Evolutionary conservation across 1,139 yeast genomes (phyloP), one percentile per base, ranked within the genome.

Genomic region (Pneumocystis carinii): DNA sequence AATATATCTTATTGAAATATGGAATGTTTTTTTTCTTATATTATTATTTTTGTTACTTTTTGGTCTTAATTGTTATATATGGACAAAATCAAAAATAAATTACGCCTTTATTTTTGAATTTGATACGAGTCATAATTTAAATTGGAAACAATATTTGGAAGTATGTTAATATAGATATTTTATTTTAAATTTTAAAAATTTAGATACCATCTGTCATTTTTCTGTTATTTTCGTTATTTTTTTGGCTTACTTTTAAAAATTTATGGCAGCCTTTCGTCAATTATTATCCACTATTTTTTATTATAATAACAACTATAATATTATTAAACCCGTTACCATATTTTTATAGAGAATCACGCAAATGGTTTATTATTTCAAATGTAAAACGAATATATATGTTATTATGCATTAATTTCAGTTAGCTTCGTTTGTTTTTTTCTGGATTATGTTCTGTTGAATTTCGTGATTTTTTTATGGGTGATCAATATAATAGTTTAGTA

Each of bases 391-490:
- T 17, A 41, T 41, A 41, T 12, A 17, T 41, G 4, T 17, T 41
- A 17, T 41, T 41, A 17, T 15, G 17, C 10, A 41, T 41, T 41
- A 17, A 41, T 17, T 41, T 41, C 17, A 85, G 95, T 0, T 67
- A 84, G 2, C 82, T 90, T 79, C 79, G 98, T 71, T 75, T 92
- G 60, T 57, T 86, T 0, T 76, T 87, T 3, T 86, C 96, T 1
- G 97, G 98, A 0, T 77, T 89, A 55, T 92, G 87, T 70, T 96
- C 97, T 0, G 97, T 92, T 63, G 97, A 92, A 74, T 92, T 92
- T 72, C 79, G 94, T 66, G 98, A 92, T 74, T 90, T 92, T 77
- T 90, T 89, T 72, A 70, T 90, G 63, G 98, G 97, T 27, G 98
- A 92, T 74, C 84, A 92, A 41, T 77, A 90, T 62, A 87, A 95